These are phyloP conservation scores for Aspergillus brasiliensis DNA, from an alignment of 2,329 filamentous ascomycete genomes.

Conservation along the genomic window DNA sequence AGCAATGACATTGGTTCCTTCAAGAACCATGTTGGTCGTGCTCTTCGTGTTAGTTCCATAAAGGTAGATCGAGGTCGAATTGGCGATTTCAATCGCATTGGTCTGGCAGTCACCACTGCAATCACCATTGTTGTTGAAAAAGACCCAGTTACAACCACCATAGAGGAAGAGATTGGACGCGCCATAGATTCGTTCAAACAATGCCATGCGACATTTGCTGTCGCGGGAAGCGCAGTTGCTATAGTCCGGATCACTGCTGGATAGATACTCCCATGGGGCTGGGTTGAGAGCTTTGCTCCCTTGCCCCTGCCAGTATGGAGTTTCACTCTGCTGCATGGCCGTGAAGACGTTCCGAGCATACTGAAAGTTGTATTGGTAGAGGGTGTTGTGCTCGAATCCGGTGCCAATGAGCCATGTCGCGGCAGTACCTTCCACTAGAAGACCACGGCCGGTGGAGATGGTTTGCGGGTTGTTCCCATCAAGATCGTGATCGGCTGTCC, in stretches of 20 bases:
- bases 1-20: constrained; percentile 26
- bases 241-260: constrained; percentile 30
- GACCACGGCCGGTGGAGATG: constrained; percentile 44
- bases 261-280: constrained; percentile 28
- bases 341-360: constrained; percentile 45
- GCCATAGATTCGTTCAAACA: constrained; percentile 31
- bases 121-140: constrained; percentile 39
- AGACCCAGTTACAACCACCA: constrained; percentile 43
- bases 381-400: constrained; percentile 50
- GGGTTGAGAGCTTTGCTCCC: constrained; percentile 19
- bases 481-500: constrained; percentile 54
- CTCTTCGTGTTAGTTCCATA: constrained; percentile 35
- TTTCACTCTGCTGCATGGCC: constrained; percentile 37
- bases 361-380: constrained; percentile 53
- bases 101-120: constrained; percentile 42
- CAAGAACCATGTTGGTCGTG: constrained; percentile 33
- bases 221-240: constrained; percentile 32
- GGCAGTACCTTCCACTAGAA: constrained; percentile 44
- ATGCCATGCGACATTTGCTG: constrained; percentile 40
- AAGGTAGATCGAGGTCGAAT: constrained; percentile 30
- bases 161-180: constrained; percentile 42
- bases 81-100: constrained; percentile 34
- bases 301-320: constrained; percentile 37
- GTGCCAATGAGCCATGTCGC: constrained; percentile 51
- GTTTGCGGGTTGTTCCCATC: constrained; percentile 37